Conservation (phyloP, 1,284 basidiomycete species). For the Amylostereum areolatum region DNA sequence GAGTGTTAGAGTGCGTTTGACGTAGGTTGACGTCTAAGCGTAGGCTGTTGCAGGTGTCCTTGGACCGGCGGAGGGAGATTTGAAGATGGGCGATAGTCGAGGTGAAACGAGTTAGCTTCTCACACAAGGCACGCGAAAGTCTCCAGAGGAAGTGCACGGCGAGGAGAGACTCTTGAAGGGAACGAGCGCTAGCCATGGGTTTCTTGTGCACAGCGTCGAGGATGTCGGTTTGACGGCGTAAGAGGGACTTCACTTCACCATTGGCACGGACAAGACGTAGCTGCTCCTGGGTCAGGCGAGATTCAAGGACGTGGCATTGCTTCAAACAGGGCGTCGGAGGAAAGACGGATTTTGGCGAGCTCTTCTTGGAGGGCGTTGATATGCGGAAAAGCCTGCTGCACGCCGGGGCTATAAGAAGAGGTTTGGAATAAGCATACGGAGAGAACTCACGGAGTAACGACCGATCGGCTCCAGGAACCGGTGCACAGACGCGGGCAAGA, state of each 20-base stretch:
- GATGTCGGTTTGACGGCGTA: neutral
- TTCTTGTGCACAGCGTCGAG: neutral
- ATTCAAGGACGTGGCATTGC: neutral
- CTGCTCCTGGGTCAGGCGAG: neutral
- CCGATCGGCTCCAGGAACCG: no score
- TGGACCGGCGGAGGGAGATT: neutral
- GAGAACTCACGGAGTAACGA: no score
- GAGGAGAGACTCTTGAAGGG: neutral
- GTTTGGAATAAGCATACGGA: no score
- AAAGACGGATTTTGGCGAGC: no score
- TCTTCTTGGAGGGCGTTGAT: no score
- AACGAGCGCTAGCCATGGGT: neutral
- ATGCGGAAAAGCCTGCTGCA: no score
- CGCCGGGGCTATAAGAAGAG: no score
- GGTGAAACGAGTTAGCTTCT: neutral
- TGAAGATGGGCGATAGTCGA: neutral
- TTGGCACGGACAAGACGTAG: neutral
- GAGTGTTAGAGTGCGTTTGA: no score
- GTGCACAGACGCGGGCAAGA: no score
- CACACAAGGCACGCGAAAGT: neutral
- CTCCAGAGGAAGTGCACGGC: neutral
- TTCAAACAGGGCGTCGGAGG: neutral
- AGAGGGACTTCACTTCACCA: neutral
- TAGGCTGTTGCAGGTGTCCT: neutral
- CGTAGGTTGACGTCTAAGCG: neutral